Percentiles rank a stretch among this genome's conserved stretches.
phyloP scores from a whole-genome alignment of 148 eudicot species.

The Mesembryanthemum crystallinum region DNA sequence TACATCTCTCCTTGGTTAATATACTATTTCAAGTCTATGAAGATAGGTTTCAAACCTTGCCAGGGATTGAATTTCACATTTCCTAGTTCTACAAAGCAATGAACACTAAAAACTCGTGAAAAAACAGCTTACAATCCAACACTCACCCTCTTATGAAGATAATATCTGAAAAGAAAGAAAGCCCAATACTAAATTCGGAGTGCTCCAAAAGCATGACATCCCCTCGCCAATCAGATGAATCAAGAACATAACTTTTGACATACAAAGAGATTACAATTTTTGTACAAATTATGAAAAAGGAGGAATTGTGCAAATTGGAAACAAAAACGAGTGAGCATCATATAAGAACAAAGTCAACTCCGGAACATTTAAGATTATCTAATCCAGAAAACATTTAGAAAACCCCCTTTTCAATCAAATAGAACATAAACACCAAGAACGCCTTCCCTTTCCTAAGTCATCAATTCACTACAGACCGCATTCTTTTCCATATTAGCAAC shows the following conservation, averaged over 20 bases:
- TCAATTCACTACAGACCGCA: too few species aligned
- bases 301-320: background rate
- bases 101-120: background rate
- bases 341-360: background rate
- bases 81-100: background rate
- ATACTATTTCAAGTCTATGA: background rate
- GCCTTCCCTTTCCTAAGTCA: too few species aligned
- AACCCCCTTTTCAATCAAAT: background rate
- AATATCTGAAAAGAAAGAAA: background rate
- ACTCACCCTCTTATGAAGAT: background rate
- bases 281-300: background rate
- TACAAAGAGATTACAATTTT: background rate
- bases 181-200: background rate
- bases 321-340: background rate
- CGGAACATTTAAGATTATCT: background rate
- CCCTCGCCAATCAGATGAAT: background rate
- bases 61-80: background rate
- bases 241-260: background rate
- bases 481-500: too few species aligned
- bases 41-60: slow-evolving; percentile 1
- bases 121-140: background rate
- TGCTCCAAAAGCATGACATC: background rate
- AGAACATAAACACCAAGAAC: background rate
- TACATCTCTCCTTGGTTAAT: background rate
- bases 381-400: background rate